Conservation (phyloP, 2,329 filamentous ascomycete genomes). For the Leptographium procerum region DNA sequence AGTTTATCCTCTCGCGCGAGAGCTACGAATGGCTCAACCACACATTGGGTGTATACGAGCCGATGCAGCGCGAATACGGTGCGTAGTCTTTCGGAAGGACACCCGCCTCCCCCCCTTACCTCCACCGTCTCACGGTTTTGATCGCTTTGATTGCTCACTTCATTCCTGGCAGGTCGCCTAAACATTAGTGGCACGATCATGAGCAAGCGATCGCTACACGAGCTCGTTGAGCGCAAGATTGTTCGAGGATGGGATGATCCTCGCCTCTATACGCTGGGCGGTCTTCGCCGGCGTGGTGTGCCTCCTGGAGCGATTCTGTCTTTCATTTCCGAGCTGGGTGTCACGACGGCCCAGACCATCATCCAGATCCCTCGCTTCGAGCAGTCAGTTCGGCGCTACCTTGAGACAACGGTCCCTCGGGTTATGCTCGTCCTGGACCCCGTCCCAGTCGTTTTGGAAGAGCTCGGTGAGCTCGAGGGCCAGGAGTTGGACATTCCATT, state of each 20-base stretch:
- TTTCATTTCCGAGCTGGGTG: constrained; percentile 84
- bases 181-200: constrained; percentile 78
- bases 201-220: constrained; percentile 73
- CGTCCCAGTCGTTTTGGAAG: constrained; percentile 69
- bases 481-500: constrained; percentile 61
- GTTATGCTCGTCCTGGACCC: constrained; percentile 86
- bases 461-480: constrained; percentile 55
- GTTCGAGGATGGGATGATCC: constrained; percentile 90
- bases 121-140: not conserved
- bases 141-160: not conserved
- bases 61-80: constrained; percentile 82
- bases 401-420: constrained; percentile 78
- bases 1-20: constrained; percentile 68
- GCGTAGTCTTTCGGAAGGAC: not conserved
- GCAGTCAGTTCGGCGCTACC: constrained; percentile 70
- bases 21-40: constrained; percentile 88
- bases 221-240: constrained; percentile 64
- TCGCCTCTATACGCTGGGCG: constrained; percentile 77
- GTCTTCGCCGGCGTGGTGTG: constrained; percentile 70
- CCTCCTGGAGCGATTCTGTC: constrained; percentile 80
- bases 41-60: constrained; percentile 69
- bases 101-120: not conserved
- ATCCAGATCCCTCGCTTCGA: constrained; percentile 81
- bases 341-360: constrained; percentile 69
- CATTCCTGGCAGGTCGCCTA: constrained; percentile 24